Base-by-base conservation (phyloP, 805 yeast species). In the Ogataea paradorogensis region DNA sequence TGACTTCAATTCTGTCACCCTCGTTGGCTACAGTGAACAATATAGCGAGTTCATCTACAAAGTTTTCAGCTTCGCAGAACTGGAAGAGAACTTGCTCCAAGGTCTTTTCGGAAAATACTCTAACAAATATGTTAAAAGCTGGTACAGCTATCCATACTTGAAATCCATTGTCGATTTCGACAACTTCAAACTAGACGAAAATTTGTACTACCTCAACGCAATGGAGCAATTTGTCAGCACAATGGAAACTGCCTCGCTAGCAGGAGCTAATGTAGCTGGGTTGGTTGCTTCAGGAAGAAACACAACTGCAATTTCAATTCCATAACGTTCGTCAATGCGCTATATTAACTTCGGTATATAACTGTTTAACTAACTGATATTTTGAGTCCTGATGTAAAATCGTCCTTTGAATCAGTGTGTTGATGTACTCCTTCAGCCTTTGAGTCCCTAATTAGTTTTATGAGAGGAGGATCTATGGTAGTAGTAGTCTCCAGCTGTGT, bases 191-290 rank as follows among this genome's bases (percentile, higher is more conserved):
- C 38, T 43, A 8, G 35, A 16, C 13, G 42, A 32, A 1, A 49
- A 47, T 15, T 62, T 69, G 28, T 73, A 69, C 67, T 71, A 71
- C 40, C 48, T 71, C 44, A 71, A 69, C 44, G 58, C 64, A 1
- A 70, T 74, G 57, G 80, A 74, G 44, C 53, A 62, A 7, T 66
- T 74, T 30, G 62, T 71, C 36, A 69, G 75, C 40, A 74, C 78
- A 0, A 71, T 74, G 78, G 80, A 74, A 45, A 72, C 80, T 0
- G 59, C 70, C 10, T 70, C 76, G 1, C 48, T 74, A 21, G 68
- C 73, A 1, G 78, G 78, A 16, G 74, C 75, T 14, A 67, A 67
- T 40, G 73, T 69, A 18, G 78, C 79, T 4, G 72, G 67, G 1
- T 51, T 71, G 30, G 61, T 73, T 3, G 49, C 66, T 5, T 5